Conservation (phyloP, 2,329 filamentous ascomycete species). For the Colletotrichum orchidophilum region DNA sequence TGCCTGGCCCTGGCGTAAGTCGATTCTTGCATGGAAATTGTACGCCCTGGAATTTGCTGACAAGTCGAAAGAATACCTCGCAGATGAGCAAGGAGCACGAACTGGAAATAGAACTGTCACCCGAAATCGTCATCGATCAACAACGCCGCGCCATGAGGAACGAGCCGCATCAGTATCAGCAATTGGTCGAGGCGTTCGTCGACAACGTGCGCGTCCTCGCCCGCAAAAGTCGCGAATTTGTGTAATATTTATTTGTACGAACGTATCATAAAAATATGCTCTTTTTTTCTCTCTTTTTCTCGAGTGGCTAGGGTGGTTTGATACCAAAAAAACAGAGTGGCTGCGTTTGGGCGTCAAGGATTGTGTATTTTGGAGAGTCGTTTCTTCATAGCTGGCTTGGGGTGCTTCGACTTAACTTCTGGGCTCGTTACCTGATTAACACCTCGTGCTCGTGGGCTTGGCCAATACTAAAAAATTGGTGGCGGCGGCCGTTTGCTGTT, state of each 20-base stretch:
- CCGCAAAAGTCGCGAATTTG: constrained; percentile 50
- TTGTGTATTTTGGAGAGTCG: constrained; percentile 8
- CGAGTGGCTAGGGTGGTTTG: constrained; percentile 24
- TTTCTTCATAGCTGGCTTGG: constrained; percentile 2
- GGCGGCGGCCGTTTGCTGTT: background rate
- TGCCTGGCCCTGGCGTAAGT: constrained; percentile 49
- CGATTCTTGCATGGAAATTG: background rate
- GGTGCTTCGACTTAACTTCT: background rate
- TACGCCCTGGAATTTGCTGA: constrained; percentile 26
- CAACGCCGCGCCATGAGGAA: constrained; percentile 63
- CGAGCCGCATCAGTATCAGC: constrained; percentile 68
- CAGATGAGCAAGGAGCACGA: constrained; percentile 76
- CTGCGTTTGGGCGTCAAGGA: constrained; percentile 22
- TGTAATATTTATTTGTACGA: constrained; percentile 20
- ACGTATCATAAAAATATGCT: background rate
- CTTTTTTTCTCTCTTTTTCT: background rate
- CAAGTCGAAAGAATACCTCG: constrained; percentile 46
- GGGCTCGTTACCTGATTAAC: background rate
- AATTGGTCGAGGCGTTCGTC: constrained; percentile 77
- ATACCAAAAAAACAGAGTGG: constrained; percentile 24
- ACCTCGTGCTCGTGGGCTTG: background rate
- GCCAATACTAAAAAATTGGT: background rate
- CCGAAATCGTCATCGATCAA: constrained; percentile 71
- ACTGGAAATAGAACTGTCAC: constrained; percentile 80
- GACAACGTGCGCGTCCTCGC: constrained; percentile 75